phyloP scores from a whole-genome alignment of 352 stramenopile species.

The Elongisporangium senticosum region DNA sequence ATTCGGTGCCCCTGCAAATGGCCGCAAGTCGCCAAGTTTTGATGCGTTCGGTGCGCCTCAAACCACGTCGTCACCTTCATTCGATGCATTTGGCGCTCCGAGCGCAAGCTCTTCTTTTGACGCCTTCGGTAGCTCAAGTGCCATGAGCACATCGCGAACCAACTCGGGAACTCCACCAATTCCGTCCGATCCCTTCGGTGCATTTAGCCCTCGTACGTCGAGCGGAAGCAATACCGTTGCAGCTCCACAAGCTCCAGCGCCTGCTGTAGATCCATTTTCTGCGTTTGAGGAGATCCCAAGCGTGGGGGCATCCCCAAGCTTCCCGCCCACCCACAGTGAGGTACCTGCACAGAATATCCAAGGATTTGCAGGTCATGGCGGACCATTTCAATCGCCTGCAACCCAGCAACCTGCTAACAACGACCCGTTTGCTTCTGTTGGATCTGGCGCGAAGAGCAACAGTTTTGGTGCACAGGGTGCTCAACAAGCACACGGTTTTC shows the following conservation, averaged over 20 bases:
- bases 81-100: constrained; percentile 10
- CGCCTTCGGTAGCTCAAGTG: constrained; percentile 24
- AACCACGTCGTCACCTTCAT: constrained; percentile 10
- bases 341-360: neutral
- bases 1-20: constrained; percentile 15
- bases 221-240: constrained; percentile 8
- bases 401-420: constrained; percentile 14
- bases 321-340: neutral
- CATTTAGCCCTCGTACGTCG: constrained; percentile 10
- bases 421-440: constrained; percentile 50
- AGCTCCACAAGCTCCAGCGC: constrained; percentile 8
- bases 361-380: neutral
- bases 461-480: constrained; percentile 14
- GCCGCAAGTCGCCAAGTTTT: constrained; percentile 14
- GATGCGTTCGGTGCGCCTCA: constrained; percentile 27
- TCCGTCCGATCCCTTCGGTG: constrained; percentile 17
- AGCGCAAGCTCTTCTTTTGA: constrained; percentile 14
- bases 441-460: constrained; percentile 14
- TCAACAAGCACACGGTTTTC: constrained; percentile 23
- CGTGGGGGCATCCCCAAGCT: neutral
- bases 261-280: constrained; percentile 42
- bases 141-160: constrained; percentile 18
- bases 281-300: constrained; percentile 41
- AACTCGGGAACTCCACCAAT: constrained; percentile 12
- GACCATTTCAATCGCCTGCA: neutral